Percentiles rank a stretch among this genome's conserved stretches.
These are phyloP conservation scores for Pseudogymnoascus pannorum DNA, from an alignment of 2,329 filamentous ascomycete genomes.

Conservation along the genomic window DNA sequence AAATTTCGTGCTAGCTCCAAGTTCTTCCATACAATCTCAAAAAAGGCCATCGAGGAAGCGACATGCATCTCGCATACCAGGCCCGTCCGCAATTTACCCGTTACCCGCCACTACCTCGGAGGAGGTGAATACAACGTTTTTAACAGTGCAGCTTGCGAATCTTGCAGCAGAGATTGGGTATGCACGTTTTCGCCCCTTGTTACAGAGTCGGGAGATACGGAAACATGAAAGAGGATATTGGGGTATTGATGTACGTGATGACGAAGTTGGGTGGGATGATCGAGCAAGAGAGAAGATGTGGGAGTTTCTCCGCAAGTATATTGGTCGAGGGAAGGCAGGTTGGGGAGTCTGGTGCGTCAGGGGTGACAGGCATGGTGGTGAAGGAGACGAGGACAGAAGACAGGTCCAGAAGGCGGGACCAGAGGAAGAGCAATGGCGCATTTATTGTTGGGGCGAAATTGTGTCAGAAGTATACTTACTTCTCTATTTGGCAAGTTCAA, in stretches of 20 bases:
- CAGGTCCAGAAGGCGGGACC: background rate
- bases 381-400: background rate
- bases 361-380: background rate
- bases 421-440: conserved; percentile 26
- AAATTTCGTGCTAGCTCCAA: background rate
- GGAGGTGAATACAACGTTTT: conserved; percentile 42
- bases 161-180: conserved; percentile 48
- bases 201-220: conserved; percentile 42
- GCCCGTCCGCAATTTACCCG: conserved; percentile 40
- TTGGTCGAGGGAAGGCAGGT: conserved; percentile 52
- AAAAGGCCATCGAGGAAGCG: conserved; percentile 21
- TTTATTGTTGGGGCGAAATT: conserved; percentile 75
- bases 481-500: conserved; percentile 63
- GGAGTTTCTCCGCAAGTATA: conserved; percentile 52
- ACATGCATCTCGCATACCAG: background rate
- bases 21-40: background rate
- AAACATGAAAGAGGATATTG: conserved; percentile 72
- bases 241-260: conserved; percentile 44
- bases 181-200: conserved; percentile 44
- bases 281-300: conserved; percentile 48
- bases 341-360: conserved; percentile 58
- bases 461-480: conserved; percentile 67
- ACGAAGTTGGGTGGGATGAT: conserved; percentile 44
- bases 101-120: conserved; percentile 46
- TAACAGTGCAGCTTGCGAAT: conserved; percentile 48